Conservation (phyloP, 805 yeast species). For the Pichia californica region DNA sequence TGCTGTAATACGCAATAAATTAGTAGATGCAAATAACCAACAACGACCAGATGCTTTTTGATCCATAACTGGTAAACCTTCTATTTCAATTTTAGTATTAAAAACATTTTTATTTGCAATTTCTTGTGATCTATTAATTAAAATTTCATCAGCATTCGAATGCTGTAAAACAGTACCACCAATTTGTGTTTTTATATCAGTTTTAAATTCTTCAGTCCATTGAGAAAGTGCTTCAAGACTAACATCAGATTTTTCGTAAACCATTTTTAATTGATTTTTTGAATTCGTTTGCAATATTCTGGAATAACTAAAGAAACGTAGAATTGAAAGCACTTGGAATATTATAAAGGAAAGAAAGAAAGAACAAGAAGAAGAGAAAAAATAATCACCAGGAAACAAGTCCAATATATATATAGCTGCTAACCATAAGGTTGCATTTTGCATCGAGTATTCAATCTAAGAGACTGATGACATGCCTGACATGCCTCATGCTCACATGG, state of each 20-base stretch:
- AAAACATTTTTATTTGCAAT: slow-evolving; percentile 32
- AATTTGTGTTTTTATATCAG: slow-evolving; percentile 25
- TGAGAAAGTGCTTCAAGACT: slow-evolving; percentile 13
- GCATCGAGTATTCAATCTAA: too few species aligned
- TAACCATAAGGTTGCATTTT: too few species aligned
- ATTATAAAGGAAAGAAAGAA: not conserved
- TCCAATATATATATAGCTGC: too few species aligned
- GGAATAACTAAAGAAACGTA: not conserved
- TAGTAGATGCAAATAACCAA: slow-evolving; percentile 84
- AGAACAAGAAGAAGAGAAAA: too few species aligned
- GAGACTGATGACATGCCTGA: too few species aligned
- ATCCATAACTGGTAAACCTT: slow-evolving; percentile 62
- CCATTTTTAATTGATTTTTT: not conserved
- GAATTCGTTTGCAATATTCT: not conserved
- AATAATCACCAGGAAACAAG: too few species aligned
- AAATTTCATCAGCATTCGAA: slow-evolving; percentile 34
- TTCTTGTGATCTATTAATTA: slow-evolving; percentile 31
- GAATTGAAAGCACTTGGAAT: not conserved
- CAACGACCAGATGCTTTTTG: slow-evolving; percentile 78
- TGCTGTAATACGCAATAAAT: slow-evolving; percentile 59
- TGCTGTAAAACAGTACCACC: slow-evolving; percentile 30
- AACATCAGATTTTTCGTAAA: not conserved
- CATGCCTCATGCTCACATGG: too few species aligned
- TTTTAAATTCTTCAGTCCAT: slow-evolving; percentile 25
- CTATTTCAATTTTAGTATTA: slow-evolving; percentile 37